Evolutionary conservation across 768 basidiomycete genomes (phyloP).

Genomic region (Amanita rimosa): DNA sequence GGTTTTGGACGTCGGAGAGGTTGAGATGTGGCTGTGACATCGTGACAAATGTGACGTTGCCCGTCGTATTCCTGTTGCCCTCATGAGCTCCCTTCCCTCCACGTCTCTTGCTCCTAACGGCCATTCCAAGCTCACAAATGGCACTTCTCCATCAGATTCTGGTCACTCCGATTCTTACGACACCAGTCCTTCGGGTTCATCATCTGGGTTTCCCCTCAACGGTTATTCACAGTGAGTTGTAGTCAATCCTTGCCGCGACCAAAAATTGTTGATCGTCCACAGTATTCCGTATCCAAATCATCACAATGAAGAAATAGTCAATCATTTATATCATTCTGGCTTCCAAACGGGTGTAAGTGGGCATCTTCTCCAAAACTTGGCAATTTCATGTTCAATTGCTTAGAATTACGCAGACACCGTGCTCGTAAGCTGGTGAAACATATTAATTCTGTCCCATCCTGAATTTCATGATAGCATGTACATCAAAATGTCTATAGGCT

Average conservation of each 20-base stretch:
- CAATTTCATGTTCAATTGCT: conserved; percentile 8
- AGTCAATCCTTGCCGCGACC: conserved; percentile 1
- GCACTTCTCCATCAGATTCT: conserved; percentile 28
- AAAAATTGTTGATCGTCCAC: background rate
- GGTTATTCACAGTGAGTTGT: conserved; percentile 49
- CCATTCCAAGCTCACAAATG: conserved; percentile 36
- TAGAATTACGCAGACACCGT: conserved; percentile 80
- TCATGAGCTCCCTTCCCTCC: conserved; percentile 5
- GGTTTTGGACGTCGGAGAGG: conserved; percentile 7
- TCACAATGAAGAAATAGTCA: conserved; percentile 69
- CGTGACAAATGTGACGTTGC: conserved; percentile 1
- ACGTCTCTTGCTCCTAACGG: conserved; percentile 30
- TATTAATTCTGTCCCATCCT: background rate
- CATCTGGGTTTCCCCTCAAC: conserved; percentile 36
- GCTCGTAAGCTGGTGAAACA: conserved; percentile 38
- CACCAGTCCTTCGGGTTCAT: conserved; percentile 23
- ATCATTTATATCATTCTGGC: conserved; percentile 68
- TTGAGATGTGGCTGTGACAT: conserved; percentile 2
- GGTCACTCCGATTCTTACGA: conserved; percentile 26
- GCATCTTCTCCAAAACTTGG: conserved; percentile 2
- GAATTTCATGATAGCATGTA: conserved; percentile 40
- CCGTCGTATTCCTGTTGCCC: background rate
- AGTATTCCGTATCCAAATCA: conserved; percentile 43
- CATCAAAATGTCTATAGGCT: conserved; percentile 66
- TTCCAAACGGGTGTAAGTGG: conserved; percentile 75